Base-by-base conservation (phyloP, 2,329 filamentous ascomycete species). In the Seiridium unicorne region DNA sequence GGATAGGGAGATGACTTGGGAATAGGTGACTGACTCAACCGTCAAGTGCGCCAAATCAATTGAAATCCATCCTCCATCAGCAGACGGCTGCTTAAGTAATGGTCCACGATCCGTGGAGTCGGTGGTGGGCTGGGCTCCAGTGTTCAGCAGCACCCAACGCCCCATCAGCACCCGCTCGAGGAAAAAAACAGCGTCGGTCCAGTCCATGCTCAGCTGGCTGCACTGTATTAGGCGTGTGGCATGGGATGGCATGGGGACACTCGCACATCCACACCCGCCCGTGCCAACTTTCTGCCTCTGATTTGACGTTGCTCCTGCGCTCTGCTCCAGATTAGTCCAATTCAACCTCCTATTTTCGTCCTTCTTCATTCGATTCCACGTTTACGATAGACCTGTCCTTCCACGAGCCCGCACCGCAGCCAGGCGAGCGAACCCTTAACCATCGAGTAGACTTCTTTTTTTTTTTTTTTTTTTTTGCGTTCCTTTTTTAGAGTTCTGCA, bases 231-330 rank as follows among this genome's bases (percentile, higher is more conserved):
- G 18, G 18, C 18, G 18, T 26, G 18, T 26, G 18, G 18, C 18
- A 26, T 26, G 18, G 18, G 18, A 26, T 26, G 18, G 18, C 18
- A 26, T 26, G 18, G 18, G 18, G 18, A 26, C 18, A 26, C 18
- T 26, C 18, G 18, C 18, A 26, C 18, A 26, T 26, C 18, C 18
- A 26, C 18, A 26, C 18, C 18, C 18, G 49, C 54, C 55, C 40
- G 57, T 59, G 57, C 57, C 57, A 59, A 59, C 57, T 59, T 59
- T 59, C 48, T 44, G 56, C 44, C 46, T 58, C 46, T 57, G 44
- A 58, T 49, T 58, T 58, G 55, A 58, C 55, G 55, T 58, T 46
- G 55, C 55, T 58, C 55, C 44, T 55, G 40, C 51, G 34, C 31
- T 26, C 51, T 18, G 11, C 44, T 44, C 31, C 38, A 18, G 44